Conservation (phyloP, 805 yeast species). For the Tetrapisispora pingtungensis region DNA sequence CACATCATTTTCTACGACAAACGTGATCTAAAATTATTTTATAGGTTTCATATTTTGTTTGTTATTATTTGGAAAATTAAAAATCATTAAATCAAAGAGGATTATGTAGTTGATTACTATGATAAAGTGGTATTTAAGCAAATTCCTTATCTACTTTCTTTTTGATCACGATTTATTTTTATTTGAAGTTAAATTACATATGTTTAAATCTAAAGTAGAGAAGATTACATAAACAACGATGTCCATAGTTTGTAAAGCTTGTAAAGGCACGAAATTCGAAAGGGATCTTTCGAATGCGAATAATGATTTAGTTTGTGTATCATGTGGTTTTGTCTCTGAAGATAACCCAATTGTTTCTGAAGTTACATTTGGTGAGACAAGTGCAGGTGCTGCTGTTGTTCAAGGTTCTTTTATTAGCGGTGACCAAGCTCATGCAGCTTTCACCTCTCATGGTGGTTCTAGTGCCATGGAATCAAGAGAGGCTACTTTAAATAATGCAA, state of each 20-base stretch:
- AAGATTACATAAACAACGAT: slow-evolving; percentile 2
- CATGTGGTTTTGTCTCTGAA: slow-evolving; percentile 81
- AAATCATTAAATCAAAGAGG: too few species aligned
- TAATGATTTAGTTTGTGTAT: slow-evolving; percentile 67
- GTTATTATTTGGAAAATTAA: too few species aligned
- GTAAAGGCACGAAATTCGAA: slow-evolving; percentile 45
- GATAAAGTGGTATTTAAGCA: too few species aligned
- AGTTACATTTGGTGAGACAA: slow-evolving; percentile 84
- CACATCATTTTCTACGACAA: too few species aligned
- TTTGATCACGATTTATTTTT: too few species aligned
- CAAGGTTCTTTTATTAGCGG: slow-evolving; percentile 90
- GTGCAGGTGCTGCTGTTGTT: slow-evolving; percentile 90
- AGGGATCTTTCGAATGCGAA: slow-evolving; percentile 50
- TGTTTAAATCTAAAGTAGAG: too few species aligned
- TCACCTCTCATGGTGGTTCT: slow-evolving; percentile 46
- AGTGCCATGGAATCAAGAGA: slow-evolving; percentile 79
- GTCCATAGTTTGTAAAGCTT: slow-evolving; percentile 32
- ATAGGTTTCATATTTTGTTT: too few species aligned
- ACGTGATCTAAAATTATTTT: too few species aligned
- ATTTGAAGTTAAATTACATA: neutral
- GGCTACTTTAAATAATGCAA: slow-evolving; percentile 80
- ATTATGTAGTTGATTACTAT: too few species aligned
- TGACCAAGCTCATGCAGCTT: slow-evolving; percentile 68
- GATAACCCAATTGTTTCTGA: slow-evolving; percentile 94
- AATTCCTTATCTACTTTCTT: too few species aligned